These are phyloP conservation scores for Sclerotinia subarctica DNA, from an alignment of 2,329 filamentous ascomycete species.

Conservation along the genomic window DNA sequence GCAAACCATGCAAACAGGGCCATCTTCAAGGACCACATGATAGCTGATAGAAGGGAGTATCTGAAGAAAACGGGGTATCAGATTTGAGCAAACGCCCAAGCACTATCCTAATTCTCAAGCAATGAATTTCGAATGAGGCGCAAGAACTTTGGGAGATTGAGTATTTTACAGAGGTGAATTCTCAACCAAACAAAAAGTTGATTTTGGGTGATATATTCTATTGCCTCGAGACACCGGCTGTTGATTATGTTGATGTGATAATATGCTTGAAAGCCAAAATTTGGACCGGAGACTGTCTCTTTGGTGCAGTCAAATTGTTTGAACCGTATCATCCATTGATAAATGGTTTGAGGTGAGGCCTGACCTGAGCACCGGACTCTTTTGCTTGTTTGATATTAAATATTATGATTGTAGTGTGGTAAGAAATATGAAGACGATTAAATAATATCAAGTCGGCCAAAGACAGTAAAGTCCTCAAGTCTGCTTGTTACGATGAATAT, in stretches of 20 bases:
- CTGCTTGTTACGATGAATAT: conserved; percentile 27
- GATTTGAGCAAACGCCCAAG: neutral
- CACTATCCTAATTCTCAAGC: neutral
- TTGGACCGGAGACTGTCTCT: neutral
- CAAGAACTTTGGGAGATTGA: neutral
- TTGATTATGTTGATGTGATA: neutral
- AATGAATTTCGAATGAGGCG: neutral
- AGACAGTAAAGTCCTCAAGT: conserved; percentile 37
- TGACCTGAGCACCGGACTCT: conserved; percentile 30
- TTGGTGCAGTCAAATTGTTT: neutral
- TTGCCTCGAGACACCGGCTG: neutral
- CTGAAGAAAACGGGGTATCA: neutral
- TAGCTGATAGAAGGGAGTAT: neutral
- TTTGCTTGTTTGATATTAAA: conserved; percentile 27
- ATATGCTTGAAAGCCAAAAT: neutral
- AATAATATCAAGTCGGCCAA: conserved; percentile 29
- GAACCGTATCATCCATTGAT: neutral
- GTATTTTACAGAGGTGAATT: neutral
- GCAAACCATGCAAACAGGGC: conserved; percentile 7
- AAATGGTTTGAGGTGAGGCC: neutral
- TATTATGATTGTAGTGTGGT: conserved; percentile 30
- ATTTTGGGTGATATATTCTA: neutral
- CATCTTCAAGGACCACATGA: conserved; percentile 9
- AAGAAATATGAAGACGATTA: conserved; percentile 18
- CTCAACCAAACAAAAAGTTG: neutral